Percentiles rank a stretch among this genome's conserved stretches.
These are phyloP conservation scores for Pholiota adiposa DNA, from an alignment of 1,284 basidiomycete species.

Conservation along the genomic window DNA sequence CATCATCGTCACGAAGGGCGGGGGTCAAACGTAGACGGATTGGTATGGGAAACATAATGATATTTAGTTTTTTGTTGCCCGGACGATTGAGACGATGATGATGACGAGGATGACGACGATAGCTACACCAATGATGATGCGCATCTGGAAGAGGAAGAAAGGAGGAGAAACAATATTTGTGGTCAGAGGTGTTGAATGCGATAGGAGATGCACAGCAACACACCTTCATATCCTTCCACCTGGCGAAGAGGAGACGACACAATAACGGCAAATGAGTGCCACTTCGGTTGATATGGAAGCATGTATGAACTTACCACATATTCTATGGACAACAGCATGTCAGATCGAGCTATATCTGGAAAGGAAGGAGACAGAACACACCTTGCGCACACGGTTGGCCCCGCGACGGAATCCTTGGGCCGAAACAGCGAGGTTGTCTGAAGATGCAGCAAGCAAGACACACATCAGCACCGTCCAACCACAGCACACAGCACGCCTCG, in stretches of 20 bases:
- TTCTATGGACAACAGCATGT: constrained; percentile 49
- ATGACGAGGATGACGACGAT: constrained; percentile 90
- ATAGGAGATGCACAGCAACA: constrained; percentile 22
- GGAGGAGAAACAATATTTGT: background rate
- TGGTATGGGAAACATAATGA: constrained; percentile 7
- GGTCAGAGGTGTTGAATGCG: background rate
- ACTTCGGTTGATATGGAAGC: background rate
- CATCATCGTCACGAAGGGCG: constrained; percentile 8
- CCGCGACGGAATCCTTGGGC: constrained; percentile 98
- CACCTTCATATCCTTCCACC: constrained; percentile 99
- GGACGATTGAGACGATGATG: constrained; percentile 92
- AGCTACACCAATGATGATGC: constrained; percentile 87
- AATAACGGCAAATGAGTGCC: background rate
- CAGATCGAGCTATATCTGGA: constrained; percentile 13
- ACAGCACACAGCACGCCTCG: constrained; percentile 1
- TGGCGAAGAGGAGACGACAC: constrained; percentile 31
- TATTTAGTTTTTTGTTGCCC: constrained; percentile 60
- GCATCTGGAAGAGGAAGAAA: constrained; percentile 62
- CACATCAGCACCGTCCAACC: constrained; percentile 5
- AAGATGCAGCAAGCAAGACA: constrained; percentile 8
- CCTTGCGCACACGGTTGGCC: constrained; percentile 97
- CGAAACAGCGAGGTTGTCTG: constrained; percentile 97
- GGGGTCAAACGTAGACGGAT: constrained; percentile 6
- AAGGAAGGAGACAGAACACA: constrained; percentile 48
- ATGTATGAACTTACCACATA: constrained; percentile 73